Percentiles rank a stretch among this genome's conserved stretches.
These are phyloP conservation scores for Botrytis byssoidea DNA, from an alignment of 2,329 filamentous ascomycete species.

Conservation along the genomic window DNA sequence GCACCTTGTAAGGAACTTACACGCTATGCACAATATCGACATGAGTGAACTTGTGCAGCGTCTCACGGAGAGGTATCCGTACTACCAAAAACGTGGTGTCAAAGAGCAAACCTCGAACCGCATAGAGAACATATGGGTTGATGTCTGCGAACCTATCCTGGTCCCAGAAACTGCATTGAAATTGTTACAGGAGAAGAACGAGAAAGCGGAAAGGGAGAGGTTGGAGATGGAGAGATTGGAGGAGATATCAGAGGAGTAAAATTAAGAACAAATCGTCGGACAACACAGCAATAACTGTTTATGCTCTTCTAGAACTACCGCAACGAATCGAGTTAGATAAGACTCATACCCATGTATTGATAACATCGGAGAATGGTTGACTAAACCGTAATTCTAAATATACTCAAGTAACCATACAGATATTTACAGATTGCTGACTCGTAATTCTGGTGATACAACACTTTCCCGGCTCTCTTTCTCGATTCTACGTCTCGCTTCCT, in stretches of 20 bases:
- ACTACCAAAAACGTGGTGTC: not conserved
- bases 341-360: not conserved
- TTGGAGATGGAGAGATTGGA: not conserved
- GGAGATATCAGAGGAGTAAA: not conserved
- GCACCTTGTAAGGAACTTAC: not conserved
- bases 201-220: not conserved
- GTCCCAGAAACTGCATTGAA: not conserved
- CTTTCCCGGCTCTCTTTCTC: constrained; percentile 9
- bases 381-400: not conserved
- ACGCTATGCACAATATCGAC: not conserved
- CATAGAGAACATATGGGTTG: not conserved
- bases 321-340: not conserved
- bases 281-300: not conserved
- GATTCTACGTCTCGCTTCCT: constrained; percentile 37
- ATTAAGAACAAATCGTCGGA: not conserved
- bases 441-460: not conserved
- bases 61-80: not conserved
- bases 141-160: not conserved
- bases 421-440: not conserved
- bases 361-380: not conserved
- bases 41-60: not conserved
- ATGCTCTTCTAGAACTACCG: not conserved
- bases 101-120: not conserved
- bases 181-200: not conserved
- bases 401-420: not conserved